Percentiles rank a stretch among this genome's conserved stretches.
These are phyloP conservation scores for Galerina sulciceps DNA, from an alignment of 768 basidiomycete genomes.

Conservation along the genomic window DNA sequence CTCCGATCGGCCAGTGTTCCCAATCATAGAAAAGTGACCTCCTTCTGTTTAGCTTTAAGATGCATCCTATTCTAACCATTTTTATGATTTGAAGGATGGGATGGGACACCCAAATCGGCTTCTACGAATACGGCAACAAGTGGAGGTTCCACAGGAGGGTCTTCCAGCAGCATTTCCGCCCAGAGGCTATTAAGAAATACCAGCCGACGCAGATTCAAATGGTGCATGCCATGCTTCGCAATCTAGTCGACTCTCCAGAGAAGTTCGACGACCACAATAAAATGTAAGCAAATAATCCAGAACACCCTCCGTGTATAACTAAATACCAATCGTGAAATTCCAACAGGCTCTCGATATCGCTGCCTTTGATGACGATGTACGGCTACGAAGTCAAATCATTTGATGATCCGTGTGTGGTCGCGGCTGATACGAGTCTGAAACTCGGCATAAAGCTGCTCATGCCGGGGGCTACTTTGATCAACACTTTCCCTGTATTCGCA, in stretches of 20 bases:
- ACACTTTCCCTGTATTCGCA: conserved; percentile 18
- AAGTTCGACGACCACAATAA: conserved; percentile 11
- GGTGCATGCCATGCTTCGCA: conserved; percentile 32
- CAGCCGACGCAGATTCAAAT: conserved; percentile 29
- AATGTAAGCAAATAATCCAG: conserved; percentile 4
- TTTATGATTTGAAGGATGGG: conserved; percentile 23
- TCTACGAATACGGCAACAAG: conserved; percentile 33
- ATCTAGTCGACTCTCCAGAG: conserved; percentile 20
- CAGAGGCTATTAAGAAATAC: conserved; percentile 28
- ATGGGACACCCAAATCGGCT: conserved; percentile 37
- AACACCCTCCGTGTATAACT: background rate
- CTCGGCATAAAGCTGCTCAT: conserved; percentile 21
- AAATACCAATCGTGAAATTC: too few species aligned
- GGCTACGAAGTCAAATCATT: conserved; percentile 20
- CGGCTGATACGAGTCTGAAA: conserved; percentile 33
- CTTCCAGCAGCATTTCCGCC: conserved; percentile 38
- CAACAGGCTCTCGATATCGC: conserved; percentile 15
- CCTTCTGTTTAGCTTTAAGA: background rate
- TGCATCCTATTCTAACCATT: too few species aligned
- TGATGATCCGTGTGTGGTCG: conserved; percentile 18
- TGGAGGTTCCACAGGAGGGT: conserved; percentile 41
- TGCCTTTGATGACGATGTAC: conserved; percentile 21
- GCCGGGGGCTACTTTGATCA: conserved; percentile 11
- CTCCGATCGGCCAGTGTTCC: conserved; percentile 43
- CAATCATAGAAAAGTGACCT: conserved; percentile 14